These are phyloP conservation scores for Brettanomyces sp. DNA, from an alignment of 805 yeast genomes.

Conservation along the genomic window DNA sequence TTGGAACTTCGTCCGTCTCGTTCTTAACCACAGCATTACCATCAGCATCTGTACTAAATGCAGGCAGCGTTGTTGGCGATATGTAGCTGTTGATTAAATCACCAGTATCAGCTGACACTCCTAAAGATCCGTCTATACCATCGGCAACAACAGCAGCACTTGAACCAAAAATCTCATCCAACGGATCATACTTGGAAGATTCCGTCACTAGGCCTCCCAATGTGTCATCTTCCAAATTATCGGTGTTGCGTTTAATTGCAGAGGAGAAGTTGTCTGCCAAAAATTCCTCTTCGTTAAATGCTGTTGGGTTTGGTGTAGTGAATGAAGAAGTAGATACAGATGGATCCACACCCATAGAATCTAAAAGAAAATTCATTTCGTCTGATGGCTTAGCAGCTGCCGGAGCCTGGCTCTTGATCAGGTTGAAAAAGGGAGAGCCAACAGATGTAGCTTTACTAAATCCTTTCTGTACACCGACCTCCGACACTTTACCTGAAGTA, in stretches of 20 bases:
- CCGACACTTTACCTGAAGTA: neutral
- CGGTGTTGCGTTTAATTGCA: constrained; percentile 4
- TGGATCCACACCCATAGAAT: neutral
- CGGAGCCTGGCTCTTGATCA: neutral
- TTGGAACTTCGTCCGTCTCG: neutral
- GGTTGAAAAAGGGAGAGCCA: neutral
- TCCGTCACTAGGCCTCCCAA: constrained; percentile 36
- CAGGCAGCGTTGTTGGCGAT: constrained; percentile 14
- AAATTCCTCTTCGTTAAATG: constrained; percentile 10
- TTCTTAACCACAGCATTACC: neutral
- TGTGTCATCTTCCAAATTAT: constrained; percentile 6
- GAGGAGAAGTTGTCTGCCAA: constrained; percentile 5
- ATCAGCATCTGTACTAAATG: constrained; percentile 9
- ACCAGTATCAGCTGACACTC: constrained; percentile 14
- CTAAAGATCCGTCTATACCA: neutral
- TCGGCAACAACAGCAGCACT: too few relatives aligned
- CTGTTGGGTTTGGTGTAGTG: constrained; percentile 4
- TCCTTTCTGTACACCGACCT: neutral
- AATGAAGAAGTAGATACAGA: neutral
- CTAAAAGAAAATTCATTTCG: neutral
- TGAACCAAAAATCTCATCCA: neutral
- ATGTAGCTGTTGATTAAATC: constrained; percentile 10
- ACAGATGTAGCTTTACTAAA: neutral
- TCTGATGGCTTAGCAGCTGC: neutral
- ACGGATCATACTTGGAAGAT: constrained; percentile 48